These are phyloP conservation scores for Chaetomium cochliodes DNA, from an alignment of 495 filamentous ascomycete species.

Conservation along the genomic window DNA sequence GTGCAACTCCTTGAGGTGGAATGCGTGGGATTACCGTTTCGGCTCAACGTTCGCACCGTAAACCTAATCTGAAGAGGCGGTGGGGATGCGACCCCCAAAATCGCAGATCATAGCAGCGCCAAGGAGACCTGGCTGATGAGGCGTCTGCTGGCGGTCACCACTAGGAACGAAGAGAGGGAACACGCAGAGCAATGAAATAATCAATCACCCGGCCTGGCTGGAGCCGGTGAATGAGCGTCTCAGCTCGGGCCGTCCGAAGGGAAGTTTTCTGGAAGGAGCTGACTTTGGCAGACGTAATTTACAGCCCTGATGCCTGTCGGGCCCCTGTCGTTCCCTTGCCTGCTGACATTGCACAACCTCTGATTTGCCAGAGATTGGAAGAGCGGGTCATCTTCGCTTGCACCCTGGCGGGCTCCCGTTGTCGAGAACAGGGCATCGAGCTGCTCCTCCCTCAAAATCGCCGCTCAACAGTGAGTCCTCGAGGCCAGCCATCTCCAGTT, in stretches of 20 bases:
- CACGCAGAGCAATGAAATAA: not conserved
- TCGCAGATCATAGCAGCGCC: slow-evolving; percentile 29
- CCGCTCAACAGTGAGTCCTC: slow-evolving; percentile 3
- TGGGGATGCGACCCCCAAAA: slow-evolving; percentile 6
- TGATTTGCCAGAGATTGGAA: slow-evolving; percentile 25
- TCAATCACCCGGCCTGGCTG: not conserved
- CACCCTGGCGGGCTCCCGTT: slow-evolving; percentile 15
- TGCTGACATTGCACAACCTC: slow-evolving; percentile 34
- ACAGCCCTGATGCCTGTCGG: slow-evolving; percentile 16
- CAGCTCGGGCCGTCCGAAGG: not conserved
- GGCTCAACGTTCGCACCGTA: slow-evolving; percentile 3
- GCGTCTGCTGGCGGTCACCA: not conserved
- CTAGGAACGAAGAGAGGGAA: not conserved
- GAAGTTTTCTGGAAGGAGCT: not conserved
- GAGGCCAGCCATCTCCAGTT: not conserved
- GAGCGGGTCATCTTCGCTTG: slow-evolving; percentile 13
- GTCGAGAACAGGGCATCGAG: not conserved
- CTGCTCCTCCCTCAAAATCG: slow-evolving; percentile 3
- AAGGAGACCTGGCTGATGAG: slow-evolving; percentile 19
- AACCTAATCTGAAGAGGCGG: slow-evolving; percentile 21
- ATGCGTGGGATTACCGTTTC: slow-evolving; percentile 5
- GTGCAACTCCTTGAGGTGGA: not conserved
- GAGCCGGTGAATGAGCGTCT: not conserved
- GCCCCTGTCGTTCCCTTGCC: slow-evolving; percentile 21
- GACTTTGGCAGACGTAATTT: slow-evolving; percentile 13